phyloP scores from a whole-genome alignment of 768 basidiomycete species.

The Lactifluus subvellereus region DNA sequence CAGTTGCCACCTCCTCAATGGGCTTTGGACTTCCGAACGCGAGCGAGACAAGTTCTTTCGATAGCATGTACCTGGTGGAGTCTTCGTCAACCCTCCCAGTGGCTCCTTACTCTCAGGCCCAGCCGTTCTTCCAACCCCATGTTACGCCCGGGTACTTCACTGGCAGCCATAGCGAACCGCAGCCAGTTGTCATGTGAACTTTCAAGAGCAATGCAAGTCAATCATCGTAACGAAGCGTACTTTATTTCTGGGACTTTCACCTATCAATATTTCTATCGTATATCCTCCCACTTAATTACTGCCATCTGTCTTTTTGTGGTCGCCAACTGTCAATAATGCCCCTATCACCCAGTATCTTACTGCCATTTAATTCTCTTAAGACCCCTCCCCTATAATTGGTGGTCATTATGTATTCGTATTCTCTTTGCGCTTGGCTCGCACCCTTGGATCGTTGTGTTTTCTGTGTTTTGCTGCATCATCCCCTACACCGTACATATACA shows the following conservation, averaged over 20 bases:
- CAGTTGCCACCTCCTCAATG: slow-evolving; percentile 15
- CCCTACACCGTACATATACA: slow-evolving; percentile 18
- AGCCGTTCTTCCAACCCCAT: slow-evolving; percentile 11
- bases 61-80: slow-evolving; percentile 29
- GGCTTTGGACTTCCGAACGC: slow-evolving; percentile 18
- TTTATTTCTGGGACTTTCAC: slow-evolving; percentile 8
- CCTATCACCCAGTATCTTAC: slow-evolving; percentile 10
- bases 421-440: slow-evolving; percentile 8
- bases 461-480: slow-evolving; percentile 14
- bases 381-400: background rate
- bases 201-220: background rate
- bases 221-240: slow-evolving; percentile 14
- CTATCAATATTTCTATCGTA: slow-evolving; percentile 10
- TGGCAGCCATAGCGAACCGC: slow-evolving; percentile 17
- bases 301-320: slow-evolving; percentile 15
- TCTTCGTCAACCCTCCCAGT: slow-evolving; percentile 27
- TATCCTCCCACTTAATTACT: slow-evolving; percentile 10
- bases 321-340: slow-evolving; percentile 13
- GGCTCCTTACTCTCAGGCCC: slow-evolving; percentile 2
- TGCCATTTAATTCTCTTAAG: slow-evolving; percentile 6
- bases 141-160: slow-evolving; percentile 12
- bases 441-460: slow-evolving; percentile 14
- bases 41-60: slow-evolving; percentile 18
- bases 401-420: slow-evolving; percentile 20
- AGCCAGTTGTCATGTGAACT: slow-evolving; percentile 25